Conservation (phyloP, 2,329 filamentous ascomycete genomes). For the Fusarium zealandicum region DNA sequence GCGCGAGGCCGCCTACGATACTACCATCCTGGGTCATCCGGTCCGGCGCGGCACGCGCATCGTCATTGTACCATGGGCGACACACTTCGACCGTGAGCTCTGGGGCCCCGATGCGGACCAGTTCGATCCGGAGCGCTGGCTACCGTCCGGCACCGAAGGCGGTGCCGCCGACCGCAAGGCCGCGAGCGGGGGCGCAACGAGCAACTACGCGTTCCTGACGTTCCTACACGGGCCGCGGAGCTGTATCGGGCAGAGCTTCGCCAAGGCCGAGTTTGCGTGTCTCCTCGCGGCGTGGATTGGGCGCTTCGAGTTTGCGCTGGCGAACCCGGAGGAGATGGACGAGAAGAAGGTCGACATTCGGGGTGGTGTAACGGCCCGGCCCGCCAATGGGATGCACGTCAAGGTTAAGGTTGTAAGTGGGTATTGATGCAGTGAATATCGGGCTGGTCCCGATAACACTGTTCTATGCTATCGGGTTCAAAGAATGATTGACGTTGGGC, state of each 20-base stretch:
- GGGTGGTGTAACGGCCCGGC: slow-evolving; percentile 74
- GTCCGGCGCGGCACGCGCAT: slow-evolving; percentile 76
- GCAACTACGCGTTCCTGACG: slow-evolving; percentile 80
- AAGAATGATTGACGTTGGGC: not conserved
- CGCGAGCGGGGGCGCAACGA: slow-evolving; percentile 74
- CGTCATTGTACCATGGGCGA: slow-evolving; percentile 69
- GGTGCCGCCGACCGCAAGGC: slow-evolving; percentile 48
- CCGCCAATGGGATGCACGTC: slow-evolving; percentile 75
- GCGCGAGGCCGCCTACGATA: slow-evolving; percentile 70
- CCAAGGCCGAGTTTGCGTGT: slow-evolving; percentile 84
- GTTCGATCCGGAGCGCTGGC: slow-evolving; percentile 84
- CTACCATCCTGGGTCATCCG: slow-evolving; percentile 67
- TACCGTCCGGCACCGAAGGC: slow-evolving; percentile 53
- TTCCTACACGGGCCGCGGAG: slow-evolving; percentile 87
- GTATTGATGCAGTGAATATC: slow-evolving; percentile 51
- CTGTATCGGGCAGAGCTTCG: slow-evolving; percentile 85
- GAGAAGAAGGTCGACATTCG: slow-evolving; percentile 72
- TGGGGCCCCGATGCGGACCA: slow-evolving; percentile 79
- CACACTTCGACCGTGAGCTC: slow-evolving; percentile 71
- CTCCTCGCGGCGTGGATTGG: slow-evolving; percentile 80
- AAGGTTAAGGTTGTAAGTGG: slow-evolving; percentile 71
- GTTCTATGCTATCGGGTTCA: not conserved
- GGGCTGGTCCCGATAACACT: not conserved
- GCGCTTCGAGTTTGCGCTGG: slow-evolving; percentile 70
- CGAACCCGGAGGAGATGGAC: slow-evolving; percentile 67